Conservation (phyloP, 148 eudicot genomes). For the Oxyria digyna region DNA sequence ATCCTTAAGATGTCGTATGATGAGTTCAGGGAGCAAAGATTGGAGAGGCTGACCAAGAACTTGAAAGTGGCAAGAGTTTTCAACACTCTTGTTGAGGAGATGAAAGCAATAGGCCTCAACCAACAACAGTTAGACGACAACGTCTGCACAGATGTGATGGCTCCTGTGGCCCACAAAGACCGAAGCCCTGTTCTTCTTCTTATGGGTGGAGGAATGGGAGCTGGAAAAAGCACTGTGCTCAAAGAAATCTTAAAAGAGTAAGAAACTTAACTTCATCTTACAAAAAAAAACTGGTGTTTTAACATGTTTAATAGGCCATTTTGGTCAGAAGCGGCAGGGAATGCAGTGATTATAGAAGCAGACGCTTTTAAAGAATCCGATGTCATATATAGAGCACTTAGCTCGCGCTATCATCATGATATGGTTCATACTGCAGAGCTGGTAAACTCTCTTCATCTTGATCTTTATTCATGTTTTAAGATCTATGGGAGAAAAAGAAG, state of each 20-base stretch:
- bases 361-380: slow-evolving; percentile 99
- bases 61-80: slow-evolving; percentile 91
- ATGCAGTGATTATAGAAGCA: slow-evolving; percentile 92
- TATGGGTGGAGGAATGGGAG: slow-evolving; percentile 99
- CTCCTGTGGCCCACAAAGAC: slow-evolving; percentile 84
- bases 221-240: slow-evolving; percentile 98
- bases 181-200: slow-evolving; percentile 90
- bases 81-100: slow-evolving; percentile 81
- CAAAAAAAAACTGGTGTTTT: too few relatives aligned
- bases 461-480: background rate
- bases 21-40: slow-evolving; percentile 69
- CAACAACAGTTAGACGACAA: slow-evolving; percentile 56
- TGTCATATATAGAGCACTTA: slow-evolving; percentile 77
- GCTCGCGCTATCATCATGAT: slow-evolving; percentile 78
- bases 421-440: slow-evolving; percentile 92
- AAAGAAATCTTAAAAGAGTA: slow-evolving; percentile 97
- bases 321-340: slow-evolving; percentile 90
- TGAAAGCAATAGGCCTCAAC: slow-evolving; percentile 85
- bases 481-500: too few relatives aligned
- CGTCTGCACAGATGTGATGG: slow-evolving; percentile 93
- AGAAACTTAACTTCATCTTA: slow-evolving; percentile 9
- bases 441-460: slow-evolving; percentile 26
- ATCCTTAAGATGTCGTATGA: background rate
- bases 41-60: slow-evolving; percentile 82
- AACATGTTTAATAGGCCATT: slow-evolving; percentile 40